phyloP scores from a whole-genome alignment of 352 stramenopile genomes.

The Pythium grandisporangium region DNA sequence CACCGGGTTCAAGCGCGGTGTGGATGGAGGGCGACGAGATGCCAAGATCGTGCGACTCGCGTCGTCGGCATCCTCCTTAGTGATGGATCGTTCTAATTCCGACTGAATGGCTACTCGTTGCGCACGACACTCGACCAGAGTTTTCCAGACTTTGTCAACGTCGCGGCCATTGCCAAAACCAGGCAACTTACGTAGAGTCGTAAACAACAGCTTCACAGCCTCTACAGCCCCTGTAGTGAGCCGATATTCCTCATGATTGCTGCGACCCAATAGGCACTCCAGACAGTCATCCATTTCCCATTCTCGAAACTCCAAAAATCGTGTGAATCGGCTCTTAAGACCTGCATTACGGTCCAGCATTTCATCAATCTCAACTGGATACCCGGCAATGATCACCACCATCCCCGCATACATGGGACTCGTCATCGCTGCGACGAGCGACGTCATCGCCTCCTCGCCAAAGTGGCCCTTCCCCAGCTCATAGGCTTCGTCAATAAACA shows the following conservation, averaged over 20 bases:
- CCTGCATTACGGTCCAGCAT: conserved; percentile 88
- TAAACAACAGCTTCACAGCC: conserved; percentile 24
- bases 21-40: too few species aligned
- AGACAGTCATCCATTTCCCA: conserved; percentile 82
- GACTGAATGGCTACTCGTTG: conserved; percentile 33
- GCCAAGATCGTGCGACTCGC: too few species aligned
- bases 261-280: conserved; percentile 39
- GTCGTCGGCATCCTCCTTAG: conserved; percentile 22
- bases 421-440: conserved; percentile 86
- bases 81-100: conserved; percentile 45
- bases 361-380: conserved; percentile 79
- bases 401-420: conserved; percentile 71
- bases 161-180: conserved; percentile 72
- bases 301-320: conserved; percentile 84
- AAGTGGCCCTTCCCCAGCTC: conserved; percentile 76
- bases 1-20: too few species aligned
- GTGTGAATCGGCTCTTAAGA: conserved; percentile 86
- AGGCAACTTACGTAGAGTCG: conserved; percentile 25
- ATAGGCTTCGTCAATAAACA: conserved; percentile 94
- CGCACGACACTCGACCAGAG: conserved; percentile 47
- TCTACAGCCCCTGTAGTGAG: conserved; percentile 17
- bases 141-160: conserved; percentile 58
- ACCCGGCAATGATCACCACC: conserved; percentile 88
- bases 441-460: conserved; percentile 86
- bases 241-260: conserved; percentile 25